These are phyloP conservation scores for Phytophthora sojae DNA, from an alignment of 352 stramenopile species.

Conservation along the genomic window DNA sequence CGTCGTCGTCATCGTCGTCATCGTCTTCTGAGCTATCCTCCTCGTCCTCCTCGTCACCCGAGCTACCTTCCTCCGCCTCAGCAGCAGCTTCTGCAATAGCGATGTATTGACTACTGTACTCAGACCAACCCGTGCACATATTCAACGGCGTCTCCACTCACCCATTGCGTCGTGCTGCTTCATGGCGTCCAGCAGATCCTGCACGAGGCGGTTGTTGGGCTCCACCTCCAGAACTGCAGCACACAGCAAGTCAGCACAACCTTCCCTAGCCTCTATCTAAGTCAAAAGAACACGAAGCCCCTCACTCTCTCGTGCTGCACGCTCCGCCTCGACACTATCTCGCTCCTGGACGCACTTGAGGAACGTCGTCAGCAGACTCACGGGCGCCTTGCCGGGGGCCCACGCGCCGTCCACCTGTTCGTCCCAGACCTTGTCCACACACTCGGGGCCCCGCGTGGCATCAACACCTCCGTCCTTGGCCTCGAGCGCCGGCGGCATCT, in stretches of 20 bases:
- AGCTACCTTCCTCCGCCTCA: slow-evolving; percentile 42
- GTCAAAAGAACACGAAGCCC: not conserved
- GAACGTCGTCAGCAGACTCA: slow-evolving; percentile 65
- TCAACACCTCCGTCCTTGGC: slow-evolving; percentile 20
- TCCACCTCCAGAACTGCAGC: slow-evolving; percentile 61
- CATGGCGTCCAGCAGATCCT: slow-evolving; percentile 68
- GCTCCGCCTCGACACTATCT: slow-evolving; percentile 60
- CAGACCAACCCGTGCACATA: not conserved
- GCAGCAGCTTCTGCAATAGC: slow-evolving; percentile 25
- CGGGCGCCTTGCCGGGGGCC: slow-evolving; percentile 64
- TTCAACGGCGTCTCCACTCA: slow-evolving; percentile 13
- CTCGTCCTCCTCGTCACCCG: slow-evolving; percentile 57
- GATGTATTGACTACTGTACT: not conserved
- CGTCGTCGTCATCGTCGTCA: slow-evolving; percentile 49
- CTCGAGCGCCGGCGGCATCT: slow-evolving; percentile 26
- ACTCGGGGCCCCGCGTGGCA: slow-evolving; percentile 44
- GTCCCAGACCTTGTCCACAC: slow-evolving; percentile 64
- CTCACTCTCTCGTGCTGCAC: slow-evolving; percentile 57
- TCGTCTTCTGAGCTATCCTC: slow-evolving; percentile 69
- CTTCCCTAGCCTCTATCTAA: no score
- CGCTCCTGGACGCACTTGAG: slow-evolving; percentile 65
- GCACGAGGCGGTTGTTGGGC: slow-evolving; percentile 69
- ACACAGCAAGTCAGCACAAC: slow-evolving; percentile 3
- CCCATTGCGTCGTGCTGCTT: slow-evolving; percentile 65
- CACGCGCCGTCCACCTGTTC: slow-evolving; percentile 70